Base-by-base conservation (phyloP, 2,329 filamentous ascomycete species). In the Nothophoma quercina region DNA sequence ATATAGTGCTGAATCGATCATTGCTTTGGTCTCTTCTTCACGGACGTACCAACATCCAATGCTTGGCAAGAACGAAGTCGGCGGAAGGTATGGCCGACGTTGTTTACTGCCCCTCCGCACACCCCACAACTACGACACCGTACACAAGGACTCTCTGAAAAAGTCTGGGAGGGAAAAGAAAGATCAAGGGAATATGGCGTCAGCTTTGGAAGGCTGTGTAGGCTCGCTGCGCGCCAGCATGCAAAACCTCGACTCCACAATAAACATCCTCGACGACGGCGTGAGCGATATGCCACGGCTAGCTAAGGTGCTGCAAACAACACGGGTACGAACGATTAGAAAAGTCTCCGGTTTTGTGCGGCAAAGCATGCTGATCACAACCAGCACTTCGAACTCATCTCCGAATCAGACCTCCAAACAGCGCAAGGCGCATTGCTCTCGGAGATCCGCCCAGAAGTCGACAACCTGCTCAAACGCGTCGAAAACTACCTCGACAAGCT, bases 351-450 rank as follows among this genome's bases (percentile, higher is more conserved):
- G 9, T 13, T 6, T 5, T 1, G 19, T 22, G 18, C 7, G n/a
- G 15, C 10, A 21, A 12, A 15, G 2, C 7, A 18, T 29, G 13
- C 50, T 53, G 21, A 53, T 32, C 18, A 5, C 21, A 9, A 10
- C 26, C 64, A 96, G 88, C 93, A 96, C 78, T 97, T 96, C 76
- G 93, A 97, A 74, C 86, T 96, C 33, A 90, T 96, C 63, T 90
- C 92, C 13, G 91, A 96, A 71, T 85, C 89, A 10, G 90, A 90
- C 43, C 85, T 97, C 35, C 87, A 88, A 56, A 84, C 88, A 58
- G 93, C 93, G 25, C 93, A 97, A 75, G 82, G 90, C 61, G 88
- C 91, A 4, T 85, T 97, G 15, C 88, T 92, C 64, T 89, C 91
- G 67, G 92, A 96, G 71, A 95, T 96, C 63, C 88, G 88, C n/a